phyloP scores from a whole-genome alignment of 768 basidiomycete species.

The Russula ochroleuca region DNA sequence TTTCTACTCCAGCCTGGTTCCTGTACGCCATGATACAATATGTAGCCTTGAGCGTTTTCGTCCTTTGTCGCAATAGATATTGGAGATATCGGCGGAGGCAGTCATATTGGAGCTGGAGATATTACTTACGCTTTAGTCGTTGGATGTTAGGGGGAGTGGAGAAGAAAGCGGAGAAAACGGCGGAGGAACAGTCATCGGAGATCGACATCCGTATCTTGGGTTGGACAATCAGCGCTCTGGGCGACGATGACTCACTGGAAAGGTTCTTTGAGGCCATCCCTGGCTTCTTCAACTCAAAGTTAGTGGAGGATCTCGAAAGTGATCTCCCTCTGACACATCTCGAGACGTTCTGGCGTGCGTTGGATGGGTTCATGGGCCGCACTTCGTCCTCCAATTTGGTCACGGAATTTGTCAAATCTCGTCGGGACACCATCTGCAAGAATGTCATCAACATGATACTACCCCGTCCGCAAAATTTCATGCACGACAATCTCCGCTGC shows the following conservation, averaged over 20 bases:
- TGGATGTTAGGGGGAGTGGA: no score
- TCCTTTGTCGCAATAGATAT: no score
- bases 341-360: neutral
- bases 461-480: no score
- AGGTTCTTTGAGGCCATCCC: neutral
- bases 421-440: neutral
- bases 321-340: neutral
- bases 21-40: no score
- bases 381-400: neutral
- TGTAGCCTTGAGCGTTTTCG: no score
- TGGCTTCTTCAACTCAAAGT: neutral
- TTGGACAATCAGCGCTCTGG: neutral
- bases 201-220: neutral
- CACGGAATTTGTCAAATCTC: neutral
- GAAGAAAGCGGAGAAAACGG: neutral
- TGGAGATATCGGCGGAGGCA: no score
- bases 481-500: no score
- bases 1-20: no score
- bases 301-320: neutral
- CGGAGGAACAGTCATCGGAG: neutral
- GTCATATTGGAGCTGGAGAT: no score
- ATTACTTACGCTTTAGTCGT: no score
- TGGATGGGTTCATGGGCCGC: neutral
- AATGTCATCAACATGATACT: neutral
- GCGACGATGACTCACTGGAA: conserved; percentile 1